Base-by-base conservation (phyloP, 495 filamentous ascomycete species). In the Venustampulla echinocandica region DNA sequence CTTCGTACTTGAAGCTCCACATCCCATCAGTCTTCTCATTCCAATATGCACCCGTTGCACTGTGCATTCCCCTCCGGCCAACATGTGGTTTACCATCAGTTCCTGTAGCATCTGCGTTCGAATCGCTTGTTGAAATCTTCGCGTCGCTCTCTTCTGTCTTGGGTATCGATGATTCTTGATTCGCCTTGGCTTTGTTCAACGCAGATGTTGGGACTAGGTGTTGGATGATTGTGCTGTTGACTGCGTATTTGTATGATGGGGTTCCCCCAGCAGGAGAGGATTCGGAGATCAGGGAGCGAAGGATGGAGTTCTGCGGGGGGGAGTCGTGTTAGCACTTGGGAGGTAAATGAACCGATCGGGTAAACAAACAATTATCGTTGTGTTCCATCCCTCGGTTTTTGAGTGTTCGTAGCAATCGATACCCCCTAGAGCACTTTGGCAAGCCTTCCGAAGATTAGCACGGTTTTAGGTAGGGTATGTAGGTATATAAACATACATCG, bases 181-280 rank as follows among this genome's bases (percentile, higher is more conserved):
- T 62, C 42, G 63, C 66, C 27, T 65, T 67, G 36, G 70, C 50
- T 65, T 74, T 74, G 65, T 74, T 76, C 14, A 73, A 62, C 46
- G 69, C 63, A 43, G 73, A 66, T 17, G 72, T 73, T 46, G 76
- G 66, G 38, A 78, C 65, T 11, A 82, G 69, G 61, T 98, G 90
- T 64, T 98, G 92, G 49, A 98, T 92, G 61, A 97, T 96, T 54
- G 89, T 97, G 73, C 86, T 93, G 74, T 93, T 95, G 63, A 95
- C 87, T 49, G 85, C 82, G 66, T 86, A 98, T 64, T 96, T 95
- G 74, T 81, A 93, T 18, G 75, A 63, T 46, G 69, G 73, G n/a
- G 64, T 47, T 40, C 64, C 59, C 37, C 68, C 69, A 6, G 69
- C 43, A 10, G 81, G 82, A 11, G 79, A 77, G 33, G 87, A 83